These are phyloP conservation scores for Prunus mongolica DNA, from an alignment of 306 rosid species.

Conservation along the genomic window DNA sequence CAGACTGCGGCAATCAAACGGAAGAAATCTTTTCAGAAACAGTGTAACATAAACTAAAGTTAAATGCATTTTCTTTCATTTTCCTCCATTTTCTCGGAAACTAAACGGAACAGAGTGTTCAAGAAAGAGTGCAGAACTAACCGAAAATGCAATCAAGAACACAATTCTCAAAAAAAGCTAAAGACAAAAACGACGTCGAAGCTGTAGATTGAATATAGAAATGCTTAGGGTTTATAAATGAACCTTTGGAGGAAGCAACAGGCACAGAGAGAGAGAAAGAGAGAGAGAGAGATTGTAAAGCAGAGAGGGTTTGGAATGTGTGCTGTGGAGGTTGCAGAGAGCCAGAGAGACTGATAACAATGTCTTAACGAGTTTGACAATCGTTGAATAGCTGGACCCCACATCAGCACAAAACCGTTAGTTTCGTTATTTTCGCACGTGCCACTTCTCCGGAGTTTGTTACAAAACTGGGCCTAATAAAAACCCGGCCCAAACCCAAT, in stretches of 20 bases:
- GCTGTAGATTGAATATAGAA: background rate
- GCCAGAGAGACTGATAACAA: background rate
- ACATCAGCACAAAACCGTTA: constrained; percentile 27
- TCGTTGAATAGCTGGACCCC: constrained; percentile 7
- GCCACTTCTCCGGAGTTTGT: background rate
- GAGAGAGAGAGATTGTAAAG: constrained; percentile 14
- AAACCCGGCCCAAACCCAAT: background rate
- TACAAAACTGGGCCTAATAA: background rate
- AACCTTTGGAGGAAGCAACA: background rate
- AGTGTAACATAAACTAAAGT: background rate
- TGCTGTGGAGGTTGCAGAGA: background rate
- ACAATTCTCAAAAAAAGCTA: background rate
- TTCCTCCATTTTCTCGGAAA: constrained; percentile 23
- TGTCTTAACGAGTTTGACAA: background rate
- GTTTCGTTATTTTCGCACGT: background rate
- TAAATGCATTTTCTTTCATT: constrained; percentile 8
- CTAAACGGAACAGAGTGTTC: constrained; percentile 13
- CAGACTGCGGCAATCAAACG: background rate
- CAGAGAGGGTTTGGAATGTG: constrained; percentile 14
- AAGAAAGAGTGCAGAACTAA: background rate
- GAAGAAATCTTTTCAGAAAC: background rate
- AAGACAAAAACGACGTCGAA: background rate
- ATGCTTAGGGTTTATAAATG: background rate
- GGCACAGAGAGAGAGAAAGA: constrained; percentile 3
- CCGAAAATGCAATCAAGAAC: constrained; percentile 3